Conservation (phyloP, 1,284 basidiomycete species). For the Polyporus tsugae region DNA sequence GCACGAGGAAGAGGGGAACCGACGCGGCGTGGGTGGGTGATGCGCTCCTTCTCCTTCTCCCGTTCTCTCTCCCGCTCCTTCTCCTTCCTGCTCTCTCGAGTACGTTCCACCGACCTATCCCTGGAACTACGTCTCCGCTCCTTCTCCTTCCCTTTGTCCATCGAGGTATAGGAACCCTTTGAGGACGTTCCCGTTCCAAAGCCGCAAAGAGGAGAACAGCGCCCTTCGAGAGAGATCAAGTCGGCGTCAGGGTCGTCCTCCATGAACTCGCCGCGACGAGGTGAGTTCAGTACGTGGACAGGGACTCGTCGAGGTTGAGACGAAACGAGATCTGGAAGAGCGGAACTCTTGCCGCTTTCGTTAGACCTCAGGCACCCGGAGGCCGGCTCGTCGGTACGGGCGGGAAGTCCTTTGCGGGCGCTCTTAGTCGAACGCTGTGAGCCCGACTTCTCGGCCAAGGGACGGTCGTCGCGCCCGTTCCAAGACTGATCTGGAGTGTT, state of each 20-base stretch:
- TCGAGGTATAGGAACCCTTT: constrained; percentile 30
- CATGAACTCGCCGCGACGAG: constrained; percentile 32
- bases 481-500: constrained; percentile 21
- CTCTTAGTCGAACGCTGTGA: constrained; percentile 33
- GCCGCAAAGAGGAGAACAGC: constrained; percentile 44
- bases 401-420: constrained; percentile 24
- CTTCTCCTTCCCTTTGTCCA: constrained; percentile 40
- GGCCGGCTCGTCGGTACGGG: constrained; percentile 23
- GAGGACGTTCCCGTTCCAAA: constrained; percentile 34
- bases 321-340: constrained; percentile 29
- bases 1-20: constrained; percentile 40
- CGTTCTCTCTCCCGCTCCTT: constrained; percentile 33
- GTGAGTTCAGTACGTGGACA: constrained; percentile 36
- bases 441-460: constrained; percentile 38
- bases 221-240: constrained; percentile 34
- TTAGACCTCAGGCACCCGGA: constrained; percentile 26
- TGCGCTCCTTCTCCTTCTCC: constrained; percentile 37
- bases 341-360: constrained; percentile 28
- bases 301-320: constrained; percentile 32
- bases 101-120: constrained; percentile 25
- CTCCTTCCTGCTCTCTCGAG: constrained; percentile 27
- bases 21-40: constrained; percentile 41
- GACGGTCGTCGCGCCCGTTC: constrained; percentile 28
- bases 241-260: constrained; percentile 34
- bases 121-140: constrained; percentile 29